Evolutionary conservation across 345 rosid genomes (phyloP).

Genomic region (Citrus mangshanensis): DNA sequence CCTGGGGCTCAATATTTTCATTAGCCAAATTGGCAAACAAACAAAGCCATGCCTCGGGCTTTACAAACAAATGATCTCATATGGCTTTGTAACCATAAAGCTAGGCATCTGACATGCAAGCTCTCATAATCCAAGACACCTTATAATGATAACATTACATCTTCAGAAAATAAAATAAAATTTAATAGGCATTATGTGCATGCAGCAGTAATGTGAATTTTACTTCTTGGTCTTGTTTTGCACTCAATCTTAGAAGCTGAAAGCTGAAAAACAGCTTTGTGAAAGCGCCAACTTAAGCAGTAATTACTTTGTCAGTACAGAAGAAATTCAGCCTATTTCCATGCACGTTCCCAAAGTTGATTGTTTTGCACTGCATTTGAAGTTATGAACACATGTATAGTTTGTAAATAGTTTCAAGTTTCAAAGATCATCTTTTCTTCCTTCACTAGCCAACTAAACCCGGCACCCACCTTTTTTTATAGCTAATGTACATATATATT

Average conservation of each 20-base stretch:
- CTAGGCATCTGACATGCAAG: constrained; percentile 29
- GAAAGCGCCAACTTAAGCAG: constrained; percentile 8
- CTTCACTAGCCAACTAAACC: not conserved
- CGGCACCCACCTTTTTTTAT: not conserved
- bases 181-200: too few relatives aligned
- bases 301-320: not conserved
- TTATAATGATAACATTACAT: not conserved
- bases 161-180: not conserved
- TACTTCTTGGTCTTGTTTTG: constrained; percentile 6
- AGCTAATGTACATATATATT: not conserved
- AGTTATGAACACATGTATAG: not conserved
- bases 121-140: constrained; percentile 16
- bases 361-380: not conserved
- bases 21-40: constrained; percentile 11
- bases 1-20: not conserved
- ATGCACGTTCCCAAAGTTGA: constrained; percentile 13
- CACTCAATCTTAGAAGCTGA: constrained; percentile 6
- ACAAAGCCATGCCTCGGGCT: constrained; percentile 8
- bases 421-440: not conserved
- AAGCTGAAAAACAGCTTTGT: not conserved
- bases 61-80: constrained; percentile 23
- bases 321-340: constrained; percentile 5
- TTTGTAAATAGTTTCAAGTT: not conserved
- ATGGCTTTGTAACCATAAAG: constrained; percentile 34
- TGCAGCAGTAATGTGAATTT: not conserved